A percentile compares a stretch with the other conserved stretches of the same genome.
phyloP scores from a whole-genome alignment of 2,329 filamentous ascomycete genomes.

The Xylaria digitata region DNA sequence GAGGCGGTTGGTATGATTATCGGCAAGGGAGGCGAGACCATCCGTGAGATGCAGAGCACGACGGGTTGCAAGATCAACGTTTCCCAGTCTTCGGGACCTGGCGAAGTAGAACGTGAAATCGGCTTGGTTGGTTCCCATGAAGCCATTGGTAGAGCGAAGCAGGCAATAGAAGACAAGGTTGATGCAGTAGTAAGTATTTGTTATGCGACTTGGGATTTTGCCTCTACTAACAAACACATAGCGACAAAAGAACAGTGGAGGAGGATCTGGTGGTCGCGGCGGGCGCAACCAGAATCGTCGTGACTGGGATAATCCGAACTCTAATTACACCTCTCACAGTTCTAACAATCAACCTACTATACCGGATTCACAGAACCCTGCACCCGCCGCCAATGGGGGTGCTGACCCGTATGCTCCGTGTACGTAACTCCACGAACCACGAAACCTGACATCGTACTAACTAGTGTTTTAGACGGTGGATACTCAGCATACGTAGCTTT shows the following conservation, averaged over 20 bases:
- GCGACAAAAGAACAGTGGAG: slow-evolving; percentile 66
- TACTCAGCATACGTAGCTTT: slow-evolving; percentile 83
- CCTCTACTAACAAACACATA: slow-evolving; percentile 51
- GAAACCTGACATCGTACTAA: slow-evolving; percentile 41
- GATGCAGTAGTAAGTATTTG: slow-evolving; percentile 79
- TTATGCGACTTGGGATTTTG: not conserved
- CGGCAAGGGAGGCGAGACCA: slow-evolving; percentile 92
- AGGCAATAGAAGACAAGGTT: slow-evolving; percentile 90
- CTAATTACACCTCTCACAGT: slow-evolving; percentile 62
- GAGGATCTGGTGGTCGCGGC: slow-evolving; percentile 58
- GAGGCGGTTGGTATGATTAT: slow-evolving; percentile 98
- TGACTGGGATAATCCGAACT: slow-evolving; percentile 66
- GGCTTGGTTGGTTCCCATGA: slow-evolving; percentile 82
- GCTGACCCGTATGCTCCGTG: slow-evolving; percentile 81
- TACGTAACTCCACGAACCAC: slow-evolving; percentile 55
- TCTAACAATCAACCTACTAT: slow-evolving; percentile 57
- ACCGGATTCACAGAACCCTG: slow-evolving; percentile 51
- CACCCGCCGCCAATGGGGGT: slow-evolving; percentile 63
- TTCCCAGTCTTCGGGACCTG: slow-evolving; percentile 79
- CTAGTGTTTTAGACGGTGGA: slow-evolving; percentile 71
- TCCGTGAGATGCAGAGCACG: slow-evolving; percentile 89
- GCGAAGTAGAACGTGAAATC: slow-evolving; percentile 86
- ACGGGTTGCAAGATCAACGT: slow-evolving; percentile 97
- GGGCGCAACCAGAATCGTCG: slow-evolving; percentile 55
- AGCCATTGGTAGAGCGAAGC: slow-evolving; percentile 83